Conservation (phyloP, 2,329 filamentous ascomycete species). For the Sporothrix brunneoviolacea region DNA sequence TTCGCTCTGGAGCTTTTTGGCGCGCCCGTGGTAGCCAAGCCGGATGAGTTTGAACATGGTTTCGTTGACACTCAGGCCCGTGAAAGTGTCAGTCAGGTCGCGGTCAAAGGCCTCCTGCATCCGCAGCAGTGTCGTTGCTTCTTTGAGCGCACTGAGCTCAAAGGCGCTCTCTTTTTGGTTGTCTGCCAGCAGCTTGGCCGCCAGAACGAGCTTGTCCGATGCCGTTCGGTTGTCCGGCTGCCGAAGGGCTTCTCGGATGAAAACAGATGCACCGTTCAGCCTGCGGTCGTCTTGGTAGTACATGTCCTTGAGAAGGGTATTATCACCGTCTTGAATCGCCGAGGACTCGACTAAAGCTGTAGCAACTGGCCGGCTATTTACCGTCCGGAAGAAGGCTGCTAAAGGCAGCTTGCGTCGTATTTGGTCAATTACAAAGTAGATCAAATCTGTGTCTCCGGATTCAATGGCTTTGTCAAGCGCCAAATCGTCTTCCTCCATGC, state of each 20-base stretch:
- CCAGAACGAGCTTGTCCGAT: slow-evolving; percentile 81
- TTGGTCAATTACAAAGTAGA: slow-evolving; percentile 82
- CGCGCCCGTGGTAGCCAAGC: slow-evolving; percentile 74
- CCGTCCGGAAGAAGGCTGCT: slow-evolving; percentile 84
- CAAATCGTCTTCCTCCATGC: slow-evolving; percentile 92
- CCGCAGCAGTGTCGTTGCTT: slow-evolving; percentile 72
- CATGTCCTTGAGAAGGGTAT: slow-evolving; percentile 81
- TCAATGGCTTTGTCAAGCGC: slow-evolving; percentile 95
- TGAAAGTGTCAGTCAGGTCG: slow-evolving; percentile 70
- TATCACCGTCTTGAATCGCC: slow-evolving; percentile 62
- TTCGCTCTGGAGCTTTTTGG: slow-evolving; percentile 80
- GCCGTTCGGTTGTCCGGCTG: slow-evolving; percentile 64
- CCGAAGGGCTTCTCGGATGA: slow-evolving; percentile 74
- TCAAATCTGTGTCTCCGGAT: slow-evolving; percentile 86
- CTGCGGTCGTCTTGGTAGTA: slow-evolving; percentile 96
- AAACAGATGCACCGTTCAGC: slow-evolving; percentile 78
- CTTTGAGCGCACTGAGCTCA: slow-evolving; percentile 69
- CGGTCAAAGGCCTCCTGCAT: slow-evolving; percentile 82
- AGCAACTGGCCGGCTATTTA: slow-evolving; percentile 78
- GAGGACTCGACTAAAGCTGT: slow-evolving; percentile 84
- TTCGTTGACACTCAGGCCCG: slow-evolving; percentile 81
- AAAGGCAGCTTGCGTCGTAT: slow-evolving; percentile 86
- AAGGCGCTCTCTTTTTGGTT: slow-evolving; percentile 67
- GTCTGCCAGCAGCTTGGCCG: slow-evolving; percentile 74
- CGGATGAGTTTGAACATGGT: slow-evolving; percentile 85